These are phyloP conservation scores for Termitomyces sp. DNA, from an alignment of 768 basidiomycete species.

Conservation along the genomic window DNA sequence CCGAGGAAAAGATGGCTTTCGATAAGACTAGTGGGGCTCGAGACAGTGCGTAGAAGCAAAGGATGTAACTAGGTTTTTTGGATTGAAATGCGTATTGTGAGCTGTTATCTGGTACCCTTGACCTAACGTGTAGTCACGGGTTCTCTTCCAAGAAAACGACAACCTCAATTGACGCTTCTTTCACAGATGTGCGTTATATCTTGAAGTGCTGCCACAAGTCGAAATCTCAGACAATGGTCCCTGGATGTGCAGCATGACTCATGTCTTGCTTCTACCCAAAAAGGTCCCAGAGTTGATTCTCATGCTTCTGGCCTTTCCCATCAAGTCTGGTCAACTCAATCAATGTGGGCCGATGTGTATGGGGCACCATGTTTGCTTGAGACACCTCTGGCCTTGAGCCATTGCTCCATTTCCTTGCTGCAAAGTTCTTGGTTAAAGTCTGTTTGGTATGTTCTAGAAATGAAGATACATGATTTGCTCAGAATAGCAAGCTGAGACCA, in stretches of 20 bases:
- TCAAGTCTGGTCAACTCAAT: too few species aligned
- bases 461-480: too few species aligned
- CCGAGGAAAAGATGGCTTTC: slow-evolving; percentile 75
- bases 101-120: slow-evolving; percentile 19
- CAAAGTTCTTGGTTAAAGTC: too few species aligned
- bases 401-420: too few species aligned
- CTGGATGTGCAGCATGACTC: slow-evolving; percentile 60
- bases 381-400: too few species aligned
- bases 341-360: too few species aligned
- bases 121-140: slow-evolving; percentile 30
- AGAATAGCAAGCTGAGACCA: too few species aligned
- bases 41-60: slow-evolving; percentile 67
- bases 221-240: slow-evolving; percentile 31
- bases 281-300: too few species aligned
- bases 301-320: too few species aligned
- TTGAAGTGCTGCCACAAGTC: slow-evolving; percentile 61
- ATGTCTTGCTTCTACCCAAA: too few species aligned
- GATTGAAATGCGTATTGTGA: slow-evolving; percentile 80
- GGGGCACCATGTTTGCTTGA: too few species aligned
- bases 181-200: slow-evolving; percentile 79
- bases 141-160: slow-evolving; percentile 93
- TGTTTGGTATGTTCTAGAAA: too few species aligned
- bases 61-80: slow-evolving; percentile 63
- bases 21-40: slow-evolving; percentile 72
- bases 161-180: slow-evolving; percentile 85